These are phyloP conservation scores for Glutinoglossum americanum DNA, from an alignment of 495 filamentous ascomycete species.

Conservation along the genomic window DNA sequence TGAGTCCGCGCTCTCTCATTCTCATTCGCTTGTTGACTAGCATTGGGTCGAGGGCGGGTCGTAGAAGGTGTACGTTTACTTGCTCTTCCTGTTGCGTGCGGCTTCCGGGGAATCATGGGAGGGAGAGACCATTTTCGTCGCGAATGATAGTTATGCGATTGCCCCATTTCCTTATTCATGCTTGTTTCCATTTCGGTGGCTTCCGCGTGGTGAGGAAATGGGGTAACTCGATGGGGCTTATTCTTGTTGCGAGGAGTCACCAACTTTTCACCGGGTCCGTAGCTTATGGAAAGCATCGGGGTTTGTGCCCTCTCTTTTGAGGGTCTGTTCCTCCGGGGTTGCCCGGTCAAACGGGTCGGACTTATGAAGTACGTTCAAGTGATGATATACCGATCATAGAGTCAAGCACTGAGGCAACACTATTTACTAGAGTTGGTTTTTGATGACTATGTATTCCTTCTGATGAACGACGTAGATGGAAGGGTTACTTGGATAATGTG, in stretches of 20 bases:
- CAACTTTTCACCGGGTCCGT: conserved; percentile 27
- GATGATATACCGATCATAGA: conserved; percentile 96
- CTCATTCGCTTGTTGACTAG: conserved; percentile 11
- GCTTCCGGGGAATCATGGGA: conserved; percentile 13
- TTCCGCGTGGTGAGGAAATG: not conserved
- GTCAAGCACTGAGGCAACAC: conserved; percentile 84
- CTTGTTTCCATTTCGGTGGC: not conserved
- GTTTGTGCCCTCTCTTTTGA: conserved; percentile 10
- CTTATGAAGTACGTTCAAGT: conserved; percentile 47
- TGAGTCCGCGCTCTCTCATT: conserved; percentile 43
- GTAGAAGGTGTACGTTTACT: conserved; percentile 18
- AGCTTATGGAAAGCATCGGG: conserved; percentile 43
- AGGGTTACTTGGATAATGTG: not conserved
- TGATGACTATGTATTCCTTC: not conserved
- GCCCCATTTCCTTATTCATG: conserved; percentile 24
- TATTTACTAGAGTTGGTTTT: not conserved
- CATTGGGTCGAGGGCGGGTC: conserved; percentile 19
- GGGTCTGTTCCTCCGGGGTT: conserved; percentile 17
- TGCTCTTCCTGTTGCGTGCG: conserved; percentile 15
- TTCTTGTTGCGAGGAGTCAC: conserved; percentile 96
- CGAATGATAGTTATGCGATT: conserved; percentile 97
- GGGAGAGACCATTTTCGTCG: conserved; percentile 55
- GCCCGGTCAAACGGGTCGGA: conserved; percentile 51
- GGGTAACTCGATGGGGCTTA: conserved; percentile 99
- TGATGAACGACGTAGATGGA: not conserved